phyloP scores from a whole-genome alignment of 2,329 filamentous ascomycete genomes.

The Emericellopsis cladophorae region DNA sequence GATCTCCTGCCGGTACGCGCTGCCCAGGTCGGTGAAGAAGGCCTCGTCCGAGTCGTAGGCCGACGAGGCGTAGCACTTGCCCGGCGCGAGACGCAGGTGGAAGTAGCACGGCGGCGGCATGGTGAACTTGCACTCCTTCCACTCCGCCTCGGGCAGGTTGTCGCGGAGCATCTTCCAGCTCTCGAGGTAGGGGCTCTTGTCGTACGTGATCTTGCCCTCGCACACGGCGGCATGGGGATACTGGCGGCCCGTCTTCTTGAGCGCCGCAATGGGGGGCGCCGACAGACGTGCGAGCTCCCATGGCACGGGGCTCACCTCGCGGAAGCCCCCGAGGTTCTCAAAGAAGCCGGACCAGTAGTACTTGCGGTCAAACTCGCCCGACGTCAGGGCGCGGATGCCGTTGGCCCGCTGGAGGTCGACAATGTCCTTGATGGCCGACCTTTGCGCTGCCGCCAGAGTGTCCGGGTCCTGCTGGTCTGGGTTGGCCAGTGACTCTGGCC shows the following conservation, averaged over 20 bases:
- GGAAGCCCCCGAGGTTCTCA: slow-evolving; percentile 29
- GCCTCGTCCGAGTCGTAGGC: slow-evolving; percentile 39
- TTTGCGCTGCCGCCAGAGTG: slow-evolving; percentile 42
- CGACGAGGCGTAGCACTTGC: slow-evolving; percentile 36
- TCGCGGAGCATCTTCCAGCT: slow-evolving; percentile 25
- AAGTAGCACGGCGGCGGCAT: slow-evolving; percentile 58
- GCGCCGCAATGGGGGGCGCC: slow-evolving; percentile 24
- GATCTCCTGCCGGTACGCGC: slow-evolving; percentile 41
- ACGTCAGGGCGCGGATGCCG: slow-evolving; percentile 50
- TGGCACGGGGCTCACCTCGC: slow-evolving; percentile 21
- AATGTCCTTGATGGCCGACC: slow-evolving; percentile 49
- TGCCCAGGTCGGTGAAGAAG: slow-evolving; percentile 44
- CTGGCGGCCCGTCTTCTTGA: slow-evolving; percentile 22
- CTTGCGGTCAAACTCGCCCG: slow-evolving; percentile 52
- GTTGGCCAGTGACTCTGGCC: slow-evolving; percentile 47
- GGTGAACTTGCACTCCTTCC: slow-evolving; percentile 55
- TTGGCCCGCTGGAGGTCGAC: slow-evolving; percentile 52
- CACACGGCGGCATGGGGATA: slow-evolving; percentile 26
- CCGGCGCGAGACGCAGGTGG: slow-evolving; percentile 38
- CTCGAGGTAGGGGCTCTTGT: slow-evolving; percentile 26
- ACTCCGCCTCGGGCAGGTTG: slow-evolving; percentile 41
- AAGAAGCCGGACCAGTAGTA: slow-evolving; percentile 37
- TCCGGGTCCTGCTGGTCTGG: slow-evolving; percentile 33
- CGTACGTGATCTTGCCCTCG: slow-evolving; percentile 27
- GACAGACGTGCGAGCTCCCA: slow-evolving; percentile 22